phyloP scores from a whole-genome alignment of 2,329 filamentous ascomycete species.

The Penicillium hesseltinei region DNA sequence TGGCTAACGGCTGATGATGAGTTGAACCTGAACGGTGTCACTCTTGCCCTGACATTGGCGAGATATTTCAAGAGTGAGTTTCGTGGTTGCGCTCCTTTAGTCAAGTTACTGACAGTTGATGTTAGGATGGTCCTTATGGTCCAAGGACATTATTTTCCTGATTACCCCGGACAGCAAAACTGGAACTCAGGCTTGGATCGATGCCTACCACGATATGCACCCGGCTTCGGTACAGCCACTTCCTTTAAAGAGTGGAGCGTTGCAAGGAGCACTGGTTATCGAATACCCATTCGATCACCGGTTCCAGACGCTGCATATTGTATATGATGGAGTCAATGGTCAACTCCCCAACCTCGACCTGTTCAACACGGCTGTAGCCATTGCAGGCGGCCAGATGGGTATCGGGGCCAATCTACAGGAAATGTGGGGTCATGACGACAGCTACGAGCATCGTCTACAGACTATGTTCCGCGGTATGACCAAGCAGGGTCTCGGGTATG shows the following conservation, averaged over 20 bases:
- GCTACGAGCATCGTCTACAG: constrained; percentile 75
- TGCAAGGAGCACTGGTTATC: constrained; percentile 90
- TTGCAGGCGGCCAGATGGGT: constrained; percentile 89
- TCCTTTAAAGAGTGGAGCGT: constrained; percentile 84
- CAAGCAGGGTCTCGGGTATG: constrained; percentile 83
- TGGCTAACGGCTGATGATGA: constrained; percentile 79
- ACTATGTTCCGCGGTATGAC: constrained; percentile 93
- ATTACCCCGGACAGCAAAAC: constrained; percentile 84
- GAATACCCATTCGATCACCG: constrained; percentile 83
- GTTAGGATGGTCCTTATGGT: constrained; percentile 90
- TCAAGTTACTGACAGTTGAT: constrained; percentile 15
- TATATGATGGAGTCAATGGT: constrained; percentile 94
- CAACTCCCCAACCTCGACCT: constrained; percentile 94
- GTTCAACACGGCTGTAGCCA: constrained; percentile 87
- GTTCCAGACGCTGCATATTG: constrained; percentile 84
- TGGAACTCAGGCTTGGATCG: constrained; percentile 94
- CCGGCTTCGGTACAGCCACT: constrained; percentile 68
- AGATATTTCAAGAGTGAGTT: constrained; percentile 83
- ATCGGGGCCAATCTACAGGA: constrained; percentile 80
- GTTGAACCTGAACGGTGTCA: constrained; percentile 82
- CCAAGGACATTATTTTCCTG: constrained; percentile 94
- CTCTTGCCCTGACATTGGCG: constrained; percentile 79
- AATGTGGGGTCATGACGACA: constrained; percentile 74
- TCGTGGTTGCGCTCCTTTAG: not conserved
- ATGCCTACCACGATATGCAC: constrained; percentile 93